Evolutionary conservation across 306 rosid genomes (phyloP).

Genomic region (Pterocarpus santalinus): DNA sequence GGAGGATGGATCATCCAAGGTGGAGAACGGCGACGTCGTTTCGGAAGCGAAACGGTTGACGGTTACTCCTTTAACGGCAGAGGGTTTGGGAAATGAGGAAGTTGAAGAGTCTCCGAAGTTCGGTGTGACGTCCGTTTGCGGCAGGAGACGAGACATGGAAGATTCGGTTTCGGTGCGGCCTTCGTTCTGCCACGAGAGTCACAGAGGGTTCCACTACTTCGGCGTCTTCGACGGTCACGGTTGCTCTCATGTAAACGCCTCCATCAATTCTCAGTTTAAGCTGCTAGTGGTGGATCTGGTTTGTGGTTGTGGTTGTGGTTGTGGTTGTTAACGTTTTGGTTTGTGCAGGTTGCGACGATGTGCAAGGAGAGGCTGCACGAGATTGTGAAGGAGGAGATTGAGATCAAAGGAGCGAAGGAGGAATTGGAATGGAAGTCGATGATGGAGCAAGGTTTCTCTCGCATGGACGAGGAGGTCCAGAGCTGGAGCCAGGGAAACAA

Average conservation of each 20-base stretch:
- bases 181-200: constrained; percentile 14
- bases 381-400: constrained; percentile 50
- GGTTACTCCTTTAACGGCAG: not conserved
- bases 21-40: not conserved
- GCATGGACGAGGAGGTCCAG: constrained; percentile 59
- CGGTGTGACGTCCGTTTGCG: constrained; percentile 86
- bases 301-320: not conserved
- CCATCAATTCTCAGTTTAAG: not conserved
- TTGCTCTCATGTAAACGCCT: constrained; percentile 73
- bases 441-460: constrained; percentile 51
- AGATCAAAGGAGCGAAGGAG: constrained; percentile 9
- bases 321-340: not conserved
- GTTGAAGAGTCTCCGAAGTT: constrained; percentile 48
- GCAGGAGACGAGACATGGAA: constrained; percentile 93
- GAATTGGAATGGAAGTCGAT: constrained; percentile 20
- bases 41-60: not conserved
- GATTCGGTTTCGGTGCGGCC: constrained; percentile 77
- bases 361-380: constrained; percentile 53
- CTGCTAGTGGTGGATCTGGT: not conserved
- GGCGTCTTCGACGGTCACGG: constrained; percentile 99
- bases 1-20: not conserved
- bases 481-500: constrained; percentile 38
- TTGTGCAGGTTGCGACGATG: constrained; percentile 49
- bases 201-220: constrained; percentile 56
- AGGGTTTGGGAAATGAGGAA: constrained; percentile 1